A percentile compares a stretch with the other conserved stretches of the same genome.
These are phyloP conservation scores for Galeopsis tetrahit DNA, from an alignment of 257 asterid genomes.

Conservation along the genomic window DNA sequence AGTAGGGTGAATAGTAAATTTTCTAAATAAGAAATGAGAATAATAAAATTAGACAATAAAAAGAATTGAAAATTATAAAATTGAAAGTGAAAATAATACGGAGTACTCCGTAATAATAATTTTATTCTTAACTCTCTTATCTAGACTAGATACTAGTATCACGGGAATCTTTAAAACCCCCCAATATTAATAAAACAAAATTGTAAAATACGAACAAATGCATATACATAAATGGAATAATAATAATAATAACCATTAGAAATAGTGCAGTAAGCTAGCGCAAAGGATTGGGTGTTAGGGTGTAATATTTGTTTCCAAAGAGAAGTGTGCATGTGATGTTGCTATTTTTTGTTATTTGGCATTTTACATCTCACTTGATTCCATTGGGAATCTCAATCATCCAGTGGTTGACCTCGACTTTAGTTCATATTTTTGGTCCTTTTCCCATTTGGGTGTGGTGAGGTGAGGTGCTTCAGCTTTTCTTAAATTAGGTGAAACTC, in stretches of 20 bases:
- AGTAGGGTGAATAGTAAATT: no score
- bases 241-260: background rate
- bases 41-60: no score
- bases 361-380: constrained; percentile 38
- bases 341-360: constrained; percentile 41
- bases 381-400: constrained; percentile 43
- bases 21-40: no score
- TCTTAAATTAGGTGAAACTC: no score
- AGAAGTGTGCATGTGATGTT: constrained; percentile 43
- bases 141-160: no score
- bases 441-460: background rate
- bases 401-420: constrained; percentile 39
- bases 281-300: background rate
- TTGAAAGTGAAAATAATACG: no score
- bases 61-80: no score
- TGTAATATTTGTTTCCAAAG: constrained; percentile 1
- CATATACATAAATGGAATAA: background rate
- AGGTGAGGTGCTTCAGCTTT: background rate
- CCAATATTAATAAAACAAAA: background rate
- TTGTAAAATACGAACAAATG: background rate
- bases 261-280: background rate
- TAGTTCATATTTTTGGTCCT: background rate
- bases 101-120: no score
- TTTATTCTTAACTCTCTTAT: no score
- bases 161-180: no score